Conservation (phyloP, 2,329 filamentous ascomycete genomes). For the Alternaria sp. region DNA sequence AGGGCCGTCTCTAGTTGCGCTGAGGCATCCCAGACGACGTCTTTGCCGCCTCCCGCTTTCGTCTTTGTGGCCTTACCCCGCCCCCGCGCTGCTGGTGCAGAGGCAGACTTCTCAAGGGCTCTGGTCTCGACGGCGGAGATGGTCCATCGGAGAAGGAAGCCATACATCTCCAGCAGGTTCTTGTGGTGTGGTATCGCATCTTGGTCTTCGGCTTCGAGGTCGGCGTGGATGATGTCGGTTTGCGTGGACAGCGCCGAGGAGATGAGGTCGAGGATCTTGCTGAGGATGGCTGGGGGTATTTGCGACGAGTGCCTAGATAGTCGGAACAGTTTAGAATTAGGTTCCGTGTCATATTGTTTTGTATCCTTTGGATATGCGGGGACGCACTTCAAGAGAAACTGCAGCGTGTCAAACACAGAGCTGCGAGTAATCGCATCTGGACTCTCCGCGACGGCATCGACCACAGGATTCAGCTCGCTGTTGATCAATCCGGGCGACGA, state of each 20-base stretch:
- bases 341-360: slow-evolving; percentile 45
- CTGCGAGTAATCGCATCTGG: slow-evolving; percentile 84
- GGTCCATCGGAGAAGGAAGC: slow-evolving; percentile 93
- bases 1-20: slow-evolving; percentile 85
- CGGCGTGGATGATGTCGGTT: slow-evolving; percentile 82
- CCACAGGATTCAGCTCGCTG: slow-evolving; percentile 84
- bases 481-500: slow-evolving; percentile 78
- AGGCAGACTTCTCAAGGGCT: slow-evolving; percentile 84
- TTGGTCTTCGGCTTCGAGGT: slow-evolving; percentile 91
- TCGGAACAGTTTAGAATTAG: slow-evolving; percentile 68
- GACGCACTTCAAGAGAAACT: slow-evolving; percentile 95
- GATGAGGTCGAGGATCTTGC: slow-evolving; percentile 90
- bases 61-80: slow-evolving; percentile 76
- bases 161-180: slow-evolving; percentile 89
- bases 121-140: slow-evolving; percentile 94
- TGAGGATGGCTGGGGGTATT: slow-evolving; percentile 80
- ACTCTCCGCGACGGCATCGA: slow-evolving; percentile 89
- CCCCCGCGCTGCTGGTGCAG: slow-evolving; percentile 73
- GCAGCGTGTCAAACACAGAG: slow-evolving; percentile 86
- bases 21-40: slow-evolving; percentile 86
- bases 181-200: slow-evolving; percentile 81
- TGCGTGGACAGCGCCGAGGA: slow-evolving; percentile 85
- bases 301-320: slow-evolving; percentile 78
- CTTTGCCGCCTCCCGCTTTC: slow-evolving; percentile 65
- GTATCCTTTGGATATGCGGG: slow-evolving; percentile 57